Base-by-base conservation (phyloP, 2,329 filamentous ascomycete species). In the Cucurbitaria berberidis region DNA sequence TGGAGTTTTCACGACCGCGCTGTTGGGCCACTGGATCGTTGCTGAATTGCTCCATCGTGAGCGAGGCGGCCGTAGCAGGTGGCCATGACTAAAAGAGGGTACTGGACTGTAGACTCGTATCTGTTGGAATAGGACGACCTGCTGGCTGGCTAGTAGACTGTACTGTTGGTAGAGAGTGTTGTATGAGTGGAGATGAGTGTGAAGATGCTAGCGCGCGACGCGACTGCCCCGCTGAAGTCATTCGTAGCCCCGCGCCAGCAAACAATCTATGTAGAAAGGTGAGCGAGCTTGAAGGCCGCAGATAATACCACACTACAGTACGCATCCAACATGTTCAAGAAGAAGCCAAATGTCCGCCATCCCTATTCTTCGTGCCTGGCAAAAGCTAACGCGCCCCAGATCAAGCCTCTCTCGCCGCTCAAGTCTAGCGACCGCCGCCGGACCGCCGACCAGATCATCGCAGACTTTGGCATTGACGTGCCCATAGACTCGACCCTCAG, bases 391-490 rank as follows among this genome's bases (percentile, higher is more conserved):
- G n/a, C n/a, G 5, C 16, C n/a, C 43, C 45, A 86, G 80, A 84
- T 89, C 77, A 89, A 89, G 76, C 84, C 86, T 16, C 77, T 87
- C 11, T 81, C 86, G 3, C 85, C 87, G 35, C 75, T 89, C 46
- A 83, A 87, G 48, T 88, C 86, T 5, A 89, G 86, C 2, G 87
- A 89, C 64, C 82, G 87, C 53, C 81, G 87, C 53, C 86, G 84
- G 63, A 83, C 86, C 30, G 86, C 86, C 44, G 86, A 89, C 64
- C 81, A 86, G 60, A 87, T 89, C 63, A 88, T 89, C 66, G 73
- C 80, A 57, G 83, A 86, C 62, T 87, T 86, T 66, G 74, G 78
- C 30, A 79, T 87, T 54, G 67, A 78, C 34, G 66, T 83, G 1
- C 80, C 81, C 7, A 64, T 63, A 11, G 62, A 73, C 38, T 50